Evolutionary conservation across 2,329 filamentous ascomycete genomes (phyloP).

Genomic region (Dothiorella sarmentorum): DNA sequence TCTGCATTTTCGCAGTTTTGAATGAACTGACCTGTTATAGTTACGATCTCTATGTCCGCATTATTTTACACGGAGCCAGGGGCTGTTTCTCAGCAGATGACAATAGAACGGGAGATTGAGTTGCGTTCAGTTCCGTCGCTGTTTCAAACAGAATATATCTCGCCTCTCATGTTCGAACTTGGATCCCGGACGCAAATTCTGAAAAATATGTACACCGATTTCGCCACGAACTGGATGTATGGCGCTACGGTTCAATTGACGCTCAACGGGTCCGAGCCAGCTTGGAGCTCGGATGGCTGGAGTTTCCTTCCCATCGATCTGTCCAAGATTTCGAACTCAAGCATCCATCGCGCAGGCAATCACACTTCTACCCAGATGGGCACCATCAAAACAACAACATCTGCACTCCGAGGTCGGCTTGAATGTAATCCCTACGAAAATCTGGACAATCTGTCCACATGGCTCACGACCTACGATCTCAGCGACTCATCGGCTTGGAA

Average conservation of each 20-base stretch:
- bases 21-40: not conserved
- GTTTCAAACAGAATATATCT: not conserved
- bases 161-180: not conserved
- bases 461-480: slow-evolving; percentile 1
- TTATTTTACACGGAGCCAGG: not conserved
- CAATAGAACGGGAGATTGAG: not conserved
- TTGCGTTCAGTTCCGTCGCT: not conserved
- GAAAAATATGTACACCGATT: slow-evolving; percentile 20
- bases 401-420: slow-evolving; percentile 20
- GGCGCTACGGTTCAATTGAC: slow-evolving; percentile 19
- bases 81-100: not conserved
- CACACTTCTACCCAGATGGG: slow-evolving; percentile 19
- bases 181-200: too few relatives aligned
- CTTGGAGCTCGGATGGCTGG: slow-evolving; percentile 27
- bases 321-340: not conserved
- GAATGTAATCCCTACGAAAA: slow-evolving; percentile 18
- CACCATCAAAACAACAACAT: too few relatives aligned
- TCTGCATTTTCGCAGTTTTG: not conserved
- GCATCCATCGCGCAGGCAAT: slow-evolving; percentile 9
- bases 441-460: slow-evolving; percentile 16
- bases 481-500: slow-evolving; percentile 7
- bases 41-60: slow-evolving; percentile 1
- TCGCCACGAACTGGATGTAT: slow-evolving; percentile 23
- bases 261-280: slow-evolving; percentile 20
- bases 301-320: slow-evolving; percentile 26